These are phyloP conservation scores for Arabidopsis suecica DNA, from an alignment of 345 rosid genomes.

Conservation along the genomic window DNA sequence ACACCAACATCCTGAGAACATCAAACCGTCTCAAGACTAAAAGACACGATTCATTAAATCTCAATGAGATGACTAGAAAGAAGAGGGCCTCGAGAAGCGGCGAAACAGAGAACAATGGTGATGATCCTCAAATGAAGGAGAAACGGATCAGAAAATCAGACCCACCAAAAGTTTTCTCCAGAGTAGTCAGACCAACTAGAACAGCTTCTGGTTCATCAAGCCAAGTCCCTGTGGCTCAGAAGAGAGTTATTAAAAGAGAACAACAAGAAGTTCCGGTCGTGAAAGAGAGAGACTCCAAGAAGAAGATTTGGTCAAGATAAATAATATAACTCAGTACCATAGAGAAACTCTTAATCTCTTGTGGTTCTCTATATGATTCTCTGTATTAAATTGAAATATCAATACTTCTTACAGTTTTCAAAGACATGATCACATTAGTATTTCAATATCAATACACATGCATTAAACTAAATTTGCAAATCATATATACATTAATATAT, in stretches of 20 bases:
- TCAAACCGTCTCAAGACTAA: constrained; percentile 60
- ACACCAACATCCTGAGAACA: constrained; percentile 59
- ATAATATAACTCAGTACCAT: not conserved
- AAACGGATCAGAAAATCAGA: constrained; percentile 76
- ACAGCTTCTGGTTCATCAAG: constrained; percentile 43
- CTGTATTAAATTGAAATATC: not conserved
- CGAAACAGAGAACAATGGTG: constrained; percentile 70
- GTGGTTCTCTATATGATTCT: constrained; percentile 16
- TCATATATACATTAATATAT: constrained; percentile 1
- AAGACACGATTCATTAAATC: constrained; percentile 45
- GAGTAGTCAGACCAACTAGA: constrained; percentile 58
- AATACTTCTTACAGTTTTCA: not conserved
- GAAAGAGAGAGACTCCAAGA: constrained; percentile 72
- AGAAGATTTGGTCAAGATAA: constrained; percentile 80
- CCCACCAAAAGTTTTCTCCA: constrained; percentile 65
- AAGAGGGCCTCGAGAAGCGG: constrained; percentile 75
- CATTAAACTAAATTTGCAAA: not conserved
- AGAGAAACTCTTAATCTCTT: constrained; percentile 5
- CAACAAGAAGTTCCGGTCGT: constrained; percentile 54
- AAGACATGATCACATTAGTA: not conserved
- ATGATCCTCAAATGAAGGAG: constrained; percentile 47
- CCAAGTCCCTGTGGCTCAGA: constrained; percentile 51
- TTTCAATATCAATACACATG: not conserved
- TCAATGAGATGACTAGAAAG: constrained; percentile 53
- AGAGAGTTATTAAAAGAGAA: constrained; percentile 59